Evolutionary conservation across 192 early-diverging fungal genomes (phyloP), one percentile per base, ranked within the genome.

Genomic region (Linnemannia exigua): DNA sequence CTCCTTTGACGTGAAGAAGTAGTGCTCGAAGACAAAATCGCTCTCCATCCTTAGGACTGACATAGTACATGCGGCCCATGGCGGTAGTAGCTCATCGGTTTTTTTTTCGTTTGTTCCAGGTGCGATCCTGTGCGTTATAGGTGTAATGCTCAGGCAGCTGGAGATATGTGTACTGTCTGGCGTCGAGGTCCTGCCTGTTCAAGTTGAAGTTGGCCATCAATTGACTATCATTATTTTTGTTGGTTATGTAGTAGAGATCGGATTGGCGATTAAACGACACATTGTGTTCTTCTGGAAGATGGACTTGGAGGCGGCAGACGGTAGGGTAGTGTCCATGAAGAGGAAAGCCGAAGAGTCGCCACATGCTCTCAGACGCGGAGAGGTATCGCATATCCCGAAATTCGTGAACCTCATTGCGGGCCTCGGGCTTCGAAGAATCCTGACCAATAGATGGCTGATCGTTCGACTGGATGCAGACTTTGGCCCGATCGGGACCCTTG

Each of bases 321-420:
- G 50, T 20, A 38, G 77, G 84, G 44, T 44, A 67, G n/a, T 72
- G 61, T 19, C 75, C 44, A 22, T 86, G 78, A 15, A 86, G 20
- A 11, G 22, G 31, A 75, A 79, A 86, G 14, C 9, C 37, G 52
- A 86, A 76, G 44, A 86, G 72, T 71, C 74, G 25, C 74, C 78
- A 86, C 12, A 48, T 69, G 37, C 70, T 76, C 77, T 87, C 75
- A 69, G 47, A 17, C 22, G 79, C 79, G 38, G 72, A 87, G 31
- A 87, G 51, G 68, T 87, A 87, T 52, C 79, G 51, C 31, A 70
- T 76, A 77, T 80, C 61, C 20, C 68, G 67, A 69, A 67, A 86
- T 20, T 8, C 5, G 33, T 58, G 22, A 25, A 77, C 77, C 16
- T 87, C 66, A 50, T 86, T 46, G 0, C 22, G 51, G 8, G 19